These are phyloP conservation scores for Cucurbita pepo DNA, from an alignment of 306 rosid species.

Conservation along the genomic window DNA sequence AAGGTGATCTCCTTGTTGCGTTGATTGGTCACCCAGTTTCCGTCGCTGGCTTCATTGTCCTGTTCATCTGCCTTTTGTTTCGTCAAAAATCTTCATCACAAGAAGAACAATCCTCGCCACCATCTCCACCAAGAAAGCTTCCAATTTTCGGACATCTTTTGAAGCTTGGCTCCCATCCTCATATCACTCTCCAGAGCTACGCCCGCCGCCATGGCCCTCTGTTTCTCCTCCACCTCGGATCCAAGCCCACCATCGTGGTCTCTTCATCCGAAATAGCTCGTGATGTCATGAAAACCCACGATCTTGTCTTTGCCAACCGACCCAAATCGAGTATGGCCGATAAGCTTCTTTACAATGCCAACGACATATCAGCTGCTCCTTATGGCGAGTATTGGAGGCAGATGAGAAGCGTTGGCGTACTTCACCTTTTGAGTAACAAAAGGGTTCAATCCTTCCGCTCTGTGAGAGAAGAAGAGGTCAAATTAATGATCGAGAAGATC, in stretches of 20 bases:
- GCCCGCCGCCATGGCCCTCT: conserved; percentile 10
- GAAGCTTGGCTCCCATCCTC: conserved; percentile 11
- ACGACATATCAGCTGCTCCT: conserved; percentile 6
- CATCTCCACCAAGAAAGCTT: conserved; percentile 12
- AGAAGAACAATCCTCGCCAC: neutral
- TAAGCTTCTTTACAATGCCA: neutral
- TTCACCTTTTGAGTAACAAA: conserved; percentile 19
- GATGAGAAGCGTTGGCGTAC: conserved; percentile 7
- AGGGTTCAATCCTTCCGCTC: conserved; percentile 15
- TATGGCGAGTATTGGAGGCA: conserved; percentile 35
- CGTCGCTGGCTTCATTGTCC: conserved; percentile 15
- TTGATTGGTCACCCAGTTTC: neutral
- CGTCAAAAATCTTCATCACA: neutral
- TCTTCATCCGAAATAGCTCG: conserved; percentile 13
- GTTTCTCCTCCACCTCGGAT: conserved; percentile 19
- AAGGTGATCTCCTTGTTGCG: too few species aligned
- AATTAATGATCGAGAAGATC: conserved; percentile 9
- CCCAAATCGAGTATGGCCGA: neutral
- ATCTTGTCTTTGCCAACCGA: conserved; percentile 13
- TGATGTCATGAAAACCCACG: conserved; percentile 24
- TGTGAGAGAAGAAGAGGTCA: conserved; percentile 16
- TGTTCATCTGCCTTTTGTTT: conserved; percentile 4
- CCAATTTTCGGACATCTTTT: conserved; percentile 22
- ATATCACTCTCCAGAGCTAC: conserved; percentile 3
- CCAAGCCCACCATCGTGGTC: conserved; percentile 5